These are phyloP conservation scores for Bipolaris bicolor DNA, from an alignment of 2,329 filamentous ascomycete genomes.

Conservation along the genomic window DNA sequence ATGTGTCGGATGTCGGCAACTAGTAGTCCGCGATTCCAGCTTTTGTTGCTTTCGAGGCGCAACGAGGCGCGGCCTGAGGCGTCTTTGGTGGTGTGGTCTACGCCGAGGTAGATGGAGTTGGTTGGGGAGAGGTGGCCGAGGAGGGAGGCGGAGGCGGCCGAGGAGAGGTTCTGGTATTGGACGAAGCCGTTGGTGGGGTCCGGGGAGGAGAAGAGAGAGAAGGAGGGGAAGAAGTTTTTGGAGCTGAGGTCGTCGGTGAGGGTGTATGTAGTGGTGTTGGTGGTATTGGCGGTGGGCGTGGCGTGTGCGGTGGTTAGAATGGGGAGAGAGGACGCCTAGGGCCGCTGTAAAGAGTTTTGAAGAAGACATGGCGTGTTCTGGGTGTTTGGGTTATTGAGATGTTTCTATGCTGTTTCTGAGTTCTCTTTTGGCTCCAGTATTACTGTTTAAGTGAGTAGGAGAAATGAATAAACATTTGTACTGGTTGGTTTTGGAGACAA, in stretches of 20 bases:
- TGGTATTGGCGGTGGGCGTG: background rate
- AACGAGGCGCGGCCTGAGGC: conserved; percentile 38
- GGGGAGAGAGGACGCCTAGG: conserved; percentile 16
- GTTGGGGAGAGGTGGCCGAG: conserved; percentile 30
- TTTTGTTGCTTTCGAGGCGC: conserved; percentile 40
- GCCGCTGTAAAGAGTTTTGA: background rate
- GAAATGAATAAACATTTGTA: background rate
- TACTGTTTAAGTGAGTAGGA: background rate
- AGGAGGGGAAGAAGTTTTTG: conserved; percentile 42
- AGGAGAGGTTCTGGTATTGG: conserved; percentile 30
- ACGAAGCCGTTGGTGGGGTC: conserved; percentile 44
- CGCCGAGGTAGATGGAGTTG: conserved; percentile 48
- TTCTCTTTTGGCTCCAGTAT: background rate
- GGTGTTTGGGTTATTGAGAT: background rate
- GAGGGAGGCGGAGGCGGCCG: conserved; percentile 19
- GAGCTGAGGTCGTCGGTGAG: conserved; percentile 38
- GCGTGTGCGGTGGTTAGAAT: conserved; percentile 11
- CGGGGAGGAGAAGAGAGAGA: conserved; percentile 37
- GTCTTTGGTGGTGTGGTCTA: conserved; percentile 47
- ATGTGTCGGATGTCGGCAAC: conserved; percentile 47
- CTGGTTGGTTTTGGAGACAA: background rate
- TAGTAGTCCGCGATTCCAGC: conserved; percentile 40
- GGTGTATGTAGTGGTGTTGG: conserved; percentile 18
- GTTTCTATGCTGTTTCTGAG: background rate
- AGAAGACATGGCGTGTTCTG: conserved; percentile 3